Percentiles rank a stretch among this genome's conserved stretches.
Evolutionary conservation across 768 basidiomycete genomes (phyloP).

Genomic region (Hypholoma sublateritium): DNA sequence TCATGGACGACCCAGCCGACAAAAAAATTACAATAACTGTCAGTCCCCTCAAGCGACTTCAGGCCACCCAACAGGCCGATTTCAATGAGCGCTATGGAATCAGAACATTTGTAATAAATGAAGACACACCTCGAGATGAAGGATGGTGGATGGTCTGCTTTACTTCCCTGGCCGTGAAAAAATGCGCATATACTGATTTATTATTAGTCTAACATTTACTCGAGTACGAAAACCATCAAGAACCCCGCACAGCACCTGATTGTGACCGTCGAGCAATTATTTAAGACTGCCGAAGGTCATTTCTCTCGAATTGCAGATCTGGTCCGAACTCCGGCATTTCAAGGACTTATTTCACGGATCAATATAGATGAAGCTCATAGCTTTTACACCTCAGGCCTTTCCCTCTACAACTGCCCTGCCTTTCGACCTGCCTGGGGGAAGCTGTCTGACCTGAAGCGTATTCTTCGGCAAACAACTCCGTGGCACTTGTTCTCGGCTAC

Average conservation of each 20-base stretch:
- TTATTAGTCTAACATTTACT: not conserved
- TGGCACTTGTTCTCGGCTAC: slow-evolving; percentile 21
- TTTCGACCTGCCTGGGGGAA: slow-evolving; percentile 25
- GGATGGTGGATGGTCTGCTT: slow-evolving; percentile 18
- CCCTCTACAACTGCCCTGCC: slow-evolving; percentile 15
- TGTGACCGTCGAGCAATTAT: slow-evolving; percentile 20
- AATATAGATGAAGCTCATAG: slow-evolving; percentile 26
- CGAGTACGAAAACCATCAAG: not conserved
- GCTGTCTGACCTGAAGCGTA: slow-evolving; percentile 15
- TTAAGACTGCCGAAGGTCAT: slow-evolving; percentile 15
- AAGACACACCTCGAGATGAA: slow-evolving; percentile 19
- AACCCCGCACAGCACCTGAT: slow-evolving; percentile 12
- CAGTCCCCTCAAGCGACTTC: slow-evolving; percentile 17
- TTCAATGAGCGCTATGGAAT: slow-evolving; percentile 13
- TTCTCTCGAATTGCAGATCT: not conserved
- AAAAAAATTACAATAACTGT: slow-evolving; percentile 12
- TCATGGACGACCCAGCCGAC: slow-evolving; percentile 18
- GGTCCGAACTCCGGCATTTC: not conserved
- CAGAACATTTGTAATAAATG: slow-evolving; percentile 17
- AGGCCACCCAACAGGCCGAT: slow-evolving; percentile 1
- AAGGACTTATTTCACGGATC: slow-evolving; percentile 4
- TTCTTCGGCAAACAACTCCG: slow-evolving; percentile 8
- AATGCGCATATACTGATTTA: too few species aligned
- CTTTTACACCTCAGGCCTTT: slow-evolving; percentile 19
- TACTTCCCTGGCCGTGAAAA: not conserved